phyloP scores from a whole-genome alignment of 2,329 filamentous ascomycete genomes.

The Phialophora chinensis region DNA sequence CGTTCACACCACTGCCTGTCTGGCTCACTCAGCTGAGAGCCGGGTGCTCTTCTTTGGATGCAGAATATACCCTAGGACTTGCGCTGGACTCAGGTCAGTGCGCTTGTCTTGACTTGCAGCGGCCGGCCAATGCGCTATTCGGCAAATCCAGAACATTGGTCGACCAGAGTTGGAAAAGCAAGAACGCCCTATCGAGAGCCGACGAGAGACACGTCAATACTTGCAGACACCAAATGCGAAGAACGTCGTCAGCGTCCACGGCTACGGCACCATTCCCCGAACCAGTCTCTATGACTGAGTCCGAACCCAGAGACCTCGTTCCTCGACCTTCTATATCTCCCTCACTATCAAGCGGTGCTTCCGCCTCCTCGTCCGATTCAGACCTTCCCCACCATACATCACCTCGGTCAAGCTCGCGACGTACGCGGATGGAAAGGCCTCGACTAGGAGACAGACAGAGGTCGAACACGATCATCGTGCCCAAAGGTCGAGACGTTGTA shows the following conservation, averaged over 20 bases:
- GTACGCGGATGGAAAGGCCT: constrained; percentile 63
- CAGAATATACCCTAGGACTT: constrained; percentile 16
- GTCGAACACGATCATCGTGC: constrained; percentile 82
- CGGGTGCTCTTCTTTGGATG: constrained; percentile 22
- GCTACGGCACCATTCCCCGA: constrained; percentile 30
- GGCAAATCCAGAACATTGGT: constrained; percentile 26
- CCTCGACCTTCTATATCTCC: constrained; percentile 32
- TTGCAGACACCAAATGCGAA: constrained; percentile 23
- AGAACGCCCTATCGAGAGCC: constrained; percentile 7
- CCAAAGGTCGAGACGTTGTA: constrained; percentile 74
- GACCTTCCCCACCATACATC: constrained; percentile 54
- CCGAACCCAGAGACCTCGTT: constrained; percentile 12
- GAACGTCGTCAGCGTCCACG: constrained; percentile 25
- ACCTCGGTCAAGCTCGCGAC: constrained; percentile 59
- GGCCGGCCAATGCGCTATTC: constrained; percentile 31
- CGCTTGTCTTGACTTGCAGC: constrained; percentile 15
- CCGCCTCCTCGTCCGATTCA: constrained; percentile 54
- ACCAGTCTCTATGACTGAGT: constrained; percentile 28
- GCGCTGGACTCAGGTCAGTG: constrained; percentile 28
- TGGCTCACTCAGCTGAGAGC: constrained; percentile 20
- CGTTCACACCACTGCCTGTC: constrained; percentile 11
- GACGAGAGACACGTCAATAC: not conserved
- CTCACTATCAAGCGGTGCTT: constrained; percentile 41
- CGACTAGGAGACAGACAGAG: constrained; percentile 75
- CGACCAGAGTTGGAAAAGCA: constrained; percentile 28